These are phyloP conservation scores for Skeletonema grethae DNA, from an alignment of 108 stramenopile species.

Conservation along the genomic window DNA sequence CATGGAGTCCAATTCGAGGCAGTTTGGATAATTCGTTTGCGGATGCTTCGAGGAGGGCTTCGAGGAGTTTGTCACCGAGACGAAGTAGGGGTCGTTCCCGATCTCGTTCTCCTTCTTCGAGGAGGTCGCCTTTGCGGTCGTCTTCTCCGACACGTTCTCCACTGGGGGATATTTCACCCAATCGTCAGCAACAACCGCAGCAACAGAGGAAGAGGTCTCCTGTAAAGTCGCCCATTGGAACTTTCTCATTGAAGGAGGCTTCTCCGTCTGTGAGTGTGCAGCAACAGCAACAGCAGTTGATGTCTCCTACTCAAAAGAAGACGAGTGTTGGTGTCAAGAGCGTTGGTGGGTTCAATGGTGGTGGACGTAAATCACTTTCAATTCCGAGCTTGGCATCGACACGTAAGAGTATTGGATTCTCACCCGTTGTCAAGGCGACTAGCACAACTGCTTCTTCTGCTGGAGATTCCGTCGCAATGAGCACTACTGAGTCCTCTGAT, in stretches of 20 bases:
- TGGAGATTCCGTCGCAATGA: not conserved
- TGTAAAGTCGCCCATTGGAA: conserved; percentile 24
- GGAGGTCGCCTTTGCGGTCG: conserved; percentile 23
- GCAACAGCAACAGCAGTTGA: not conserved
- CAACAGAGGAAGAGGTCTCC: conserved; percentile 4
- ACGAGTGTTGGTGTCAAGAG: not conserved
- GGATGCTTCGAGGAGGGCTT: not conserved
- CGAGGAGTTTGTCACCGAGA: conserved; percentile 2
- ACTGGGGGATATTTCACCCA: conserved; percentile 30
- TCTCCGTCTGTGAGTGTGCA: conserved; percentile 7
- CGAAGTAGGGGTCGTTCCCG: not conserved
- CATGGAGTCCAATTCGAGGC: conserved; percentile 40
- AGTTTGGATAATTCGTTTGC: conserved; percentile 36
- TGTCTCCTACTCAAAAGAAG: not conserved
- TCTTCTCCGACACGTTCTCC: conserved; percentile 30
- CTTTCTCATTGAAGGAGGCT: conserved; percentile 39
- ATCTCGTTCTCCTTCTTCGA: conserved; percentile 8
- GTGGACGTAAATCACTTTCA: conserved; percentile 3
- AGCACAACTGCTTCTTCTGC: not conserved
- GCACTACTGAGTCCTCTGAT: conserved; percentile 1
- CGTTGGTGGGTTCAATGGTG: not conserved
- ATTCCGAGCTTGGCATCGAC: conserved; percentile 1
- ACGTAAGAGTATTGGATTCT: conserved; percentile 5
- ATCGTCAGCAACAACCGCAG: conserved; percentile 5
- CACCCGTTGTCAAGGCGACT: not conserved